Base-by-base conservation (phyloP, 192 early-diverging fungal species). In the Chytriomyces confervae region DNA sequence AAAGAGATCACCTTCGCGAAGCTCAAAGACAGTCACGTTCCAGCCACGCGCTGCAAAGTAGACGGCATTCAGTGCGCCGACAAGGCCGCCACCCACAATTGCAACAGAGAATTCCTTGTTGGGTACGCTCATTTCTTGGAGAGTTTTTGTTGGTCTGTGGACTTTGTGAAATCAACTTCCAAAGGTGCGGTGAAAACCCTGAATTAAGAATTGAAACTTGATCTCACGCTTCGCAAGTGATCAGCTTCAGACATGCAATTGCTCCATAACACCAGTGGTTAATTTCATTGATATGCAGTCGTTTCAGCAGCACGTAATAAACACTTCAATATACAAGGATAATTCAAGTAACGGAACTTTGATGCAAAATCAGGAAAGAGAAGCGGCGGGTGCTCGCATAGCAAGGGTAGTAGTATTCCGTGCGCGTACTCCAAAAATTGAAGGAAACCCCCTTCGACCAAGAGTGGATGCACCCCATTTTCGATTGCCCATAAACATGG, bases 61-160 rank as follows among this genome's bases (percentile, higher is more conserved):
- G 67, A 97, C 91, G 16, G 53, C 53, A 20, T 57, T 57, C 16
- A 57, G 53, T 20, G 53, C 53, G 53, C 53, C 53, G 53, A 99
- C 97, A 43, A 95, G 91, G n/a, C 97, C 97, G 64, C 92, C 97
- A 60, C 97, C 97, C 5, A 99, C 86, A 70, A 99, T 87, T 16
- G 87, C 89, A 9, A 96, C 95, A 36, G 75, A 78, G 53, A n/a
- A 57, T 57, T 57, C 53, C 53, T 57, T 57, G 16, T 13, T 20
- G 20, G 53, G 53, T 57, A 3, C 53, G 53, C 16, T 57, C 53
- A 57, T 57, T 13, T 57, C 20, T 57, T 20, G 13, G 13, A n/a
- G 53, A 3, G 53, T 57, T 13, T n/a, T 57, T 20, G 13, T 57
- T 20, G 53, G 20, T 13, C 53, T 57, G 0, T 20, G 53, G 20